Conservation (phyloP, 352 stramenopile species). For the Pythium insidiosum region DNA sequence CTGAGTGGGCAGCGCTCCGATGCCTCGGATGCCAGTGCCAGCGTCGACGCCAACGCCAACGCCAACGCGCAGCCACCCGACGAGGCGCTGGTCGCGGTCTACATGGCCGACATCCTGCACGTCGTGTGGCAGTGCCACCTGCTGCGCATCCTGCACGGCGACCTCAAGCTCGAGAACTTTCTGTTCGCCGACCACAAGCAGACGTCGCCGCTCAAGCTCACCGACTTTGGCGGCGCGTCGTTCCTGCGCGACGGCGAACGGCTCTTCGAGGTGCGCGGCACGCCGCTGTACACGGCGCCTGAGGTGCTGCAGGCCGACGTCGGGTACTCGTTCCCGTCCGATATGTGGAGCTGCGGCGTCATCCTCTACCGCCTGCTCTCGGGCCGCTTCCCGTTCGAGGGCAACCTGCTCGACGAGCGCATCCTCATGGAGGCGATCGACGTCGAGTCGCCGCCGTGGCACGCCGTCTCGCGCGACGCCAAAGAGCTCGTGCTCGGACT, state of each 20-base stretch:
- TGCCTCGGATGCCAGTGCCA: too few relatives aligned
- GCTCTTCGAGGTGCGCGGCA: constrained; percentile 47
- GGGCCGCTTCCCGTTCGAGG: constrained; percentile 57
- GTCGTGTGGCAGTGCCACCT: constrained; percentile 78
- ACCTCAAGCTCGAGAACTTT: constrained; percentile 81
- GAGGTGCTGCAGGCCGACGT: constrained; percentile 36
- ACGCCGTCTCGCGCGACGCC: constrained; percentile 40
- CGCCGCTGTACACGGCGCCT: constrained; percentile 64
- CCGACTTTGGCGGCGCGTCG: constrained; percentile 63
- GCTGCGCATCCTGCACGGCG: constrained; percentile 58
- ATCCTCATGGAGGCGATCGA: constrained; percentile 58
- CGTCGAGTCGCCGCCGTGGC: constrained; percentile 35
- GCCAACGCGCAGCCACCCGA: constrained; percentile 5
- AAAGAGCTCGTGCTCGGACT: constrained; percentile 41
- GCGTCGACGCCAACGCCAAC: too few relatives aligned
- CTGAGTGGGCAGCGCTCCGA: constrained; percentile 11
- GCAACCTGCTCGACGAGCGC: constrained; percentile 47
- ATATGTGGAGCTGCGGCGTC: constrained; percentile 75
- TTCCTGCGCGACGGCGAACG: constrained; percentile 35
- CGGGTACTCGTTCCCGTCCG: constrained; percentile 59
- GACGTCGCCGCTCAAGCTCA: constrained; percentile 65
- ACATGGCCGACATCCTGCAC: constrained; percentile 74
- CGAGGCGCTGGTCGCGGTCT: constrained; percentile 40
- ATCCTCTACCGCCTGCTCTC: constrained; percentile 66
- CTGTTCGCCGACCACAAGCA: constrained; percentile 53